A percentile compares a stretch with the other conserved stretches of the same genome.
These are phyloP conservation scores for Plantago rigida DNA, from an alignment of 305 asterid genomes.

Conservation along the genomic window DNA sequence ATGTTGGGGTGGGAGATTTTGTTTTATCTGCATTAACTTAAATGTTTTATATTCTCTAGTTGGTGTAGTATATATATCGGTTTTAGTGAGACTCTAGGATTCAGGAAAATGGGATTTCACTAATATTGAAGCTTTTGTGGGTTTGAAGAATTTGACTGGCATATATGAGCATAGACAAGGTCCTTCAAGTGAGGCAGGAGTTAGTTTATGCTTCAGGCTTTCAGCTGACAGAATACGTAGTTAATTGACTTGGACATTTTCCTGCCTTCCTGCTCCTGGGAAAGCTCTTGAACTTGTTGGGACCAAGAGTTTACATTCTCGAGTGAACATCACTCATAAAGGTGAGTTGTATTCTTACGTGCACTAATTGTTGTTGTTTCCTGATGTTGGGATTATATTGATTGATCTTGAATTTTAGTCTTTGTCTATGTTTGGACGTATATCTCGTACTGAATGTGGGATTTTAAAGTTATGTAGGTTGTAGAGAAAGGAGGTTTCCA, in stretches of 20 bases:
- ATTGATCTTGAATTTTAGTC: background rate
- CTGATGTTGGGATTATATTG: background rate
- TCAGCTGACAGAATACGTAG: constrained; percentile 24
- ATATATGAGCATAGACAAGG: constrained; percentile 41
- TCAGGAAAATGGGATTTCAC: constrained; percentile 10
- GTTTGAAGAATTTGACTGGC: constrained; percentile 28
- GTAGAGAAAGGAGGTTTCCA: constrained; percentile 29
- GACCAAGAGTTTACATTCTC: constrained; percentile 30
- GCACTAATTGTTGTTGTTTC: constrained; percentile 12
- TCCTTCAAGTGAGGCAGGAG: constrained; percentile 32
- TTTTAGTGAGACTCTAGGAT: background rate
- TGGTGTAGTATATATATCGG: too few species aligned
- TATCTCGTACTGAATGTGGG: background rate
- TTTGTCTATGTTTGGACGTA: constrained; percentile 10
- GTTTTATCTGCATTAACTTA: too few species aligned
- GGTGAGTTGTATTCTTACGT: constrained; percentile 26
- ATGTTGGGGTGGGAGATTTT: too few species aligned
- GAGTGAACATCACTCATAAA: constrained; percentile 26
- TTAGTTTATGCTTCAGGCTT: constrained; percentile 28
- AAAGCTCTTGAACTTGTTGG: constrained; percentile 29
- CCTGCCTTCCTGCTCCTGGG: constrained; percentile 24
- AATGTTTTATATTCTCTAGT: too few species aligned
- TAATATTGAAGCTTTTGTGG: constrained; percentile 26
- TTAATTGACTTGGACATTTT: constrained; percentile 28
- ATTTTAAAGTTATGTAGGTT: constrained; percentile 29